These are phyloP conservation scores for Solanum boliviense DNA, from an alignment of 257 asterid genomes.

Conservation along the genomic window DNA sequence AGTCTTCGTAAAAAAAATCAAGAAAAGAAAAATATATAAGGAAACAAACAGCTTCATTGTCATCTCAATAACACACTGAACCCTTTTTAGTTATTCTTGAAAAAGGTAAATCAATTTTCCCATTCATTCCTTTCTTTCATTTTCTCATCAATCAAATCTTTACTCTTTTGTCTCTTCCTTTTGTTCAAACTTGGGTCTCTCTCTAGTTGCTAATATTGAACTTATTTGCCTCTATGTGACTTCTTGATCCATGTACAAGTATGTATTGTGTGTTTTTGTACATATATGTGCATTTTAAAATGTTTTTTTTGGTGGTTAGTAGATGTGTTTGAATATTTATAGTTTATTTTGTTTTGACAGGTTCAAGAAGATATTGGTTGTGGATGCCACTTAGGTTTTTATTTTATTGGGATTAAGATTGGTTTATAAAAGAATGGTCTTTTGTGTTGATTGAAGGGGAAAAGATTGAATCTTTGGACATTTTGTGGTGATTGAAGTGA, in stretches of 20 bases:
- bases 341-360: background rate
- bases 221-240: background rate
- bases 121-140: background rate
- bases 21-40: background rate
- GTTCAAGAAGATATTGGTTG: conserved; percentile 9
- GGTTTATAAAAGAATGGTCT: background rate
- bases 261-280: background rate
- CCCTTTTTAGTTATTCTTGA: conserved; percentile 13
- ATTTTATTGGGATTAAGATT: background rate
- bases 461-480: conserved; percentile 9
- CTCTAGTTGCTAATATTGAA: background rate
- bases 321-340: background rate
- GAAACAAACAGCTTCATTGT: conserved; percentile 1
- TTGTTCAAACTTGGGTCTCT: background rate
- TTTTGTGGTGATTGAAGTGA: conserved; percentile 12
- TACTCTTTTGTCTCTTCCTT: conserved; percentile 4
- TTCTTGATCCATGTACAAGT: conserved; percentile 2
- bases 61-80: background rate
- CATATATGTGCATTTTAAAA: background rate
- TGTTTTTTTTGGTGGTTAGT: background rate
- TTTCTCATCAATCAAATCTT: conserved; percentile 9
- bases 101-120: conserved; percentile 1
- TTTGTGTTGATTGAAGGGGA: conserved; percentile 10
- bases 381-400: conserved; percentile 1
- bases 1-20: background rate